Percentiles rank a stretch among this genome's conserved stretches.
These are phyloP conservation scores for Blastocystis sp. DNA, from an alignment of 352 stramenopile species.

Conservation along the genomic window DNA sequence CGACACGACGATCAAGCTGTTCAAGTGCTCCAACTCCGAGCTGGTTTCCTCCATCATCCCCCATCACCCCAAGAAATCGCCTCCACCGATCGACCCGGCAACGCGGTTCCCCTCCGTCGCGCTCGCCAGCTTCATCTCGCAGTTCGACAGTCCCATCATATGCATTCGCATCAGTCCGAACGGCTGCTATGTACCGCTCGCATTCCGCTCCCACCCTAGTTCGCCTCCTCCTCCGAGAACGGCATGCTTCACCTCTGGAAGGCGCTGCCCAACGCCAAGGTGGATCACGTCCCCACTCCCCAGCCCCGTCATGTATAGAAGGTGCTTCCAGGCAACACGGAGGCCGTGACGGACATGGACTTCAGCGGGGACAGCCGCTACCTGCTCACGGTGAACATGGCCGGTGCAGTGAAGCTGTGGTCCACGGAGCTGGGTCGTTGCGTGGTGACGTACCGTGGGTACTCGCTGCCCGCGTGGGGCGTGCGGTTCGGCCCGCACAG, in stretches of 20 bases:
- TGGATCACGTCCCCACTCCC: neutral
- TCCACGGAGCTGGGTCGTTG: constrained; percentile 41
- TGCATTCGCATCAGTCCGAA: constrained; percentile 47
- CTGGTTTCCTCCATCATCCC: neutral
- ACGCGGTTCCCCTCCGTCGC: constrained; percentile 18
- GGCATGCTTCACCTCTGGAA: constrained; percentile 45
- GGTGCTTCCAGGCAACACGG: constrained; percentile 26
- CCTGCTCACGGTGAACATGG: constrained; percentile 15
- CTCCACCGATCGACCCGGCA: neutral
- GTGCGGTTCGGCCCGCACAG: constrained; percentile 32
- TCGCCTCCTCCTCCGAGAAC: constrained; percentile 47
- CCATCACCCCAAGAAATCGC: neutral
- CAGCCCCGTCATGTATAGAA: neutral
- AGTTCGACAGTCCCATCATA: constrained; percentile 55
- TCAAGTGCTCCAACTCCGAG: neutral
- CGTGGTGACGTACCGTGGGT: constrained; percentile 38
- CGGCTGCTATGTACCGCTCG: neutral
- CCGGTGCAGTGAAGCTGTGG: constrained; percentile 30
- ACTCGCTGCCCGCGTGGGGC: constrained; percentile 16
- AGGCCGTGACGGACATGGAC: constrained; percentile 9
- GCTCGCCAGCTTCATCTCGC: constrained; percentile 31
- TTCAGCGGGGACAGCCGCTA: constrained; percentile 18
- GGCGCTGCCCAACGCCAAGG: neutral
- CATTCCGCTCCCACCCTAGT: neutral
- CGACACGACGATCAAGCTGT: neutral